These are phyloP conservation scores for Nicotiana otophora DNA, from an alignment of 257 asterid genomes.

Conservation along the genomic window DNA sequence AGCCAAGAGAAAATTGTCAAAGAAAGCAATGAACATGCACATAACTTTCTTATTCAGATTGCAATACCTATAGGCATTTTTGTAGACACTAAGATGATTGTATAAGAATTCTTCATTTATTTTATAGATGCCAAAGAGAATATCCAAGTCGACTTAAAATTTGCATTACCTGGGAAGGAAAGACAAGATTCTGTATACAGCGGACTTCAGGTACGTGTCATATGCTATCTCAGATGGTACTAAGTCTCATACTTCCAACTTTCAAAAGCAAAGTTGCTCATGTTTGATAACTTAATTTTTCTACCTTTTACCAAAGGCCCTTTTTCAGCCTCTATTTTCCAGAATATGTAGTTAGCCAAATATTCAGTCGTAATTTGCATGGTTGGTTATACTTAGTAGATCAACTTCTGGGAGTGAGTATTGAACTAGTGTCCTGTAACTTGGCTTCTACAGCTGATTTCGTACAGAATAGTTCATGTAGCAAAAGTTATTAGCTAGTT, in stretches of 20 bases:
- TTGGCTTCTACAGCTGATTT: neutral
- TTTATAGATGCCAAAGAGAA: conserved; percentile 51
- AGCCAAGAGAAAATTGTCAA: neutral
- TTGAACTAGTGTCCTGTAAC: neutral
- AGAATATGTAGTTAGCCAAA: neutral
- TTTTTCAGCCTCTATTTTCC: neutral
- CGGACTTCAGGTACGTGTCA: conserved; percentile 62
- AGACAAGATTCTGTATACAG: conserved; percentile 97
- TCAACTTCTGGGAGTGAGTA: neutral
- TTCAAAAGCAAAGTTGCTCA: neutral
- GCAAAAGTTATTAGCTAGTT: neutral
- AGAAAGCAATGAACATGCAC: neutral
- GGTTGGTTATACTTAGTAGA: neutral
- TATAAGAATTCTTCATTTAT: neutral
- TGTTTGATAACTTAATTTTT: neutral
- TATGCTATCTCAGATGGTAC: neutral
- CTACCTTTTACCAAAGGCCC: neutral
- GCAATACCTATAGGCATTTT: neutral
- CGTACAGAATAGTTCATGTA: neutral
- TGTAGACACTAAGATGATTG: neutral
- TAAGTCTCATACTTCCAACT: neutral
- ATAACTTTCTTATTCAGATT: neutral
- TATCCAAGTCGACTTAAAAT: conserved; percentile 59
- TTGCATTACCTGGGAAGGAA: conserved; percentile 98
- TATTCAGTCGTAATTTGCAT: neutral